These are phyloP conservation scores for Hortiboletus flavorubellus DNA, from an alignment of 768 basidiomycete genomes.

Conservation along the genomic window DNA sequence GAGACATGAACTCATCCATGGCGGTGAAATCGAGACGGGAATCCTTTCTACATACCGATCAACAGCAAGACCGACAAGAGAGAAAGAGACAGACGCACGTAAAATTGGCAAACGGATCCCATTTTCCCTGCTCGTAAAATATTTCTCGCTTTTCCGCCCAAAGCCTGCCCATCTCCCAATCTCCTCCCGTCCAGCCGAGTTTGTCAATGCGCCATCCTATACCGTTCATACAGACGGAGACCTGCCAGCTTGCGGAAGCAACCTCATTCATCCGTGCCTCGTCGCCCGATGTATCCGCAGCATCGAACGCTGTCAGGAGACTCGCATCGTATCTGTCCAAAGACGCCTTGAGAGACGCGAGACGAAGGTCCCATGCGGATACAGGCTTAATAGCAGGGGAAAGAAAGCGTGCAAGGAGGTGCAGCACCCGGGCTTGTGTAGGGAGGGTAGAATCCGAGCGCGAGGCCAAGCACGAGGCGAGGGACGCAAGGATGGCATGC, in stretches of 20 bases:
- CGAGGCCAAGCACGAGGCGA: slow-evolving; percentile 42
- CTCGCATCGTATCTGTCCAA: slow-evolving; percentile 87
- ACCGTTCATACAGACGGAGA: slow-evolving; percentile 52
- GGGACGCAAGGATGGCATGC: slow-evolving; percentile 58
- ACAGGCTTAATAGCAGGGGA: slow-evolving; percentile 70
- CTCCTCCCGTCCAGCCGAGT: slow-evolving; percentile 21
- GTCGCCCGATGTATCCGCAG: slow-evolving; percentile 70
- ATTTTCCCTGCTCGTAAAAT: slow-evolving; percentile 80
- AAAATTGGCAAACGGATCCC: slow-evolving; percentile 81
- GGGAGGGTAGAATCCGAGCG: slow-evolving; percentile 42
- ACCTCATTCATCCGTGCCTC: slow-evolving; percentile 78
- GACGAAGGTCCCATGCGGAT: slow-evolving; percentile 58
- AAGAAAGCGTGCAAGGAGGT: slow-evolving; percentile 71
- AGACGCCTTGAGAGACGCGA: slow-evolving; percentile 65
- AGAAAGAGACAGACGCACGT: slow-evolving; percentile 44
- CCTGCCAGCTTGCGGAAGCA: slow-evolving; percentile 82
- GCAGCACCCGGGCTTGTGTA: slow-evolving; percentile 64
- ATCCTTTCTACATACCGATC: slow-evolving; percentile 38
- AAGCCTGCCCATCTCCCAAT: slow-evolving; percentile 92
- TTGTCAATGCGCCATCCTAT: slow-evolving; percentile 15
- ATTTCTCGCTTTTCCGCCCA: slow-evolving; percentile 96
- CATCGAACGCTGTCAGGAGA: slow-evolving; percentile 84
- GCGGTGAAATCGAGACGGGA: slow-evolving; percentile 78
- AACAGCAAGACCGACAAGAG: background rate
- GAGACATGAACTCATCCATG: slow-evolving; percentile 88